Evolutionary conservation across 2,329 filamentous ascomycete genomes (phyloP), one percentile per base, ranked within the genome.

Genomic region (Colletotrichum graminicola): DNA sequence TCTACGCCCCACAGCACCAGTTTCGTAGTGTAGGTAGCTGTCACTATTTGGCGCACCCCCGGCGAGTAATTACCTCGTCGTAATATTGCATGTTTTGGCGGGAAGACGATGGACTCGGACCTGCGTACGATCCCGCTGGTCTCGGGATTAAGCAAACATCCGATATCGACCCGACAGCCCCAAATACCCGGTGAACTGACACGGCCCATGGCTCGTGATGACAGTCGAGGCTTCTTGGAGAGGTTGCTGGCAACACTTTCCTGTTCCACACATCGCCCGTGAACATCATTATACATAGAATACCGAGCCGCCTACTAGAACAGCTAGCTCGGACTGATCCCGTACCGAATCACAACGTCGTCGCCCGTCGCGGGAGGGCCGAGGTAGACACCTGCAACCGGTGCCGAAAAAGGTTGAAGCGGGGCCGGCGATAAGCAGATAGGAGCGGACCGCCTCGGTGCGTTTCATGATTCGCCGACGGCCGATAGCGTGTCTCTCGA

Each of bases 341-440:
- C 16, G 18, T 32, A 51, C 45, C 45, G 18, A 36, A 29, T 59
- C 34, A 21, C 14, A 41, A 51, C 11, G 43, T 26, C 41, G 41
- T 36, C 16, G 34, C 11, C 29, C 21, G 55, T 1, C 56, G 8
- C 54, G 18, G 57, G 8, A 67, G 23, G 64, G 14, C 67, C 67
- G 67, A 62, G 34, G 63, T 55, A 57, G 68, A 36, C 64, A 49
- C 57, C 47, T 49, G 43, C 45, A 39, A 54, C 62, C 68, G 68
- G 65, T 34, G 52, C 65, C 59, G 68, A 63, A 16, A 26, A 39
- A 39, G 29, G 14, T 7, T 26, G 43, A 51, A 64, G 43, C 26
- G 67, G 57, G 49, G 41, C 68, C 65, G 68, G 68, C 52, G 65
- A 68, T 68, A 71, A 68, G 68, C 67, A 63, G 63, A 62, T 59